phyloP scores from a whole-genome alignment of 768 basidiomycete genomes.

The Lactarius hatsudake region DNA sequence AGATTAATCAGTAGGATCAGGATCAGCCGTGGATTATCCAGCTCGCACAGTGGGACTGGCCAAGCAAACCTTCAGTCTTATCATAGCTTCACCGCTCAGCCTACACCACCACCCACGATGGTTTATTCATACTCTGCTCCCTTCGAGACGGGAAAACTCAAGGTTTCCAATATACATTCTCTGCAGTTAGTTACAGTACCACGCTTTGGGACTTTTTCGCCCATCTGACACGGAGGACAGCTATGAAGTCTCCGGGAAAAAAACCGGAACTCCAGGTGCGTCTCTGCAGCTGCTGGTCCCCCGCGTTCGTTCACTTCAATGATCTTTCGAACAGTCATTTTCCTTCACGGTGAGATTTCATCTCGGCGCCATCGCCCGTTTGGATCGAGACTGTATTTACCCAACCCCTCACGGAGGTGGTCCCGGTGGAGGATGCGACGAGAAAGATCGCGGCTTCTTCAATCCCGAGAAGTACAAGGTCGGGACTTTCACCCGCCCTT shows the following conservation, averaged over 20 bases:
- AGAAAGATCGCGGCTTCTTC: constrained; percentile 74
- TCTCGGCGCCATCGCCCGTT: neutral
- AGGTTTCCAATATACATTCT: constrained; percentile 27
- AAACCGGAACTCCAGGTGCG: constrained; percentile 25
- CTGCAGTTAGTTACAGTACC: constrained; percentile 25
- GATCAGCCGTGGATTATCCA: neutral
- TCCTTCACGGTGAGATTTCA: constrained; percentile 26
- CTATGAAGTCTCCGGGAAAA: constrained; percentile 28
- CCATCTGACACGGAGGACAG: constrained; percentile 5
- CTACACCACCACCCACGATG: constrained; percentile 4
- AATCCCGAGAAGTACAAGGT: constrained; percentile 85
- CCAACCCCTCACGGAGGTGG: constrained; percentile 47
- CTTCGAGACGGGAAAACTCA: constrained; percentile 24
- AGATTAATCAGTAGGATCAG: neutral
- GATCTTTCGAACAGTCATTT: constrained; percentile 21
- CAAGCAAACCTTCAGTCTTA: neutral
- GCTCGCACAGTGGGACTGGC: neutral
- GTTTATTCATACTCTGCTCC: constrained; percentile 21
- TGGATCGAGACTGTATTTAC: neutral
- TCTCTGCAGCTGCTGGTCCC: neutral
- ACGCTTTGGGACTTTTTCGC: neutral
- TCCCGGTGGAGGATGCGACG: constrained; percentile 74
- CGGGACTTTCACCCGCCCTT: neutral
- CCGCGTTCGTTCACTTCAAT: neutral
- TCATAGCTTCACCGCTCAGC: neutral